These are phyloP conservation scores for Trichoderma sp. DNA, from an alignment of 2,329 filamentous ascomycete species.

Conservation along the genomic window DNA sequence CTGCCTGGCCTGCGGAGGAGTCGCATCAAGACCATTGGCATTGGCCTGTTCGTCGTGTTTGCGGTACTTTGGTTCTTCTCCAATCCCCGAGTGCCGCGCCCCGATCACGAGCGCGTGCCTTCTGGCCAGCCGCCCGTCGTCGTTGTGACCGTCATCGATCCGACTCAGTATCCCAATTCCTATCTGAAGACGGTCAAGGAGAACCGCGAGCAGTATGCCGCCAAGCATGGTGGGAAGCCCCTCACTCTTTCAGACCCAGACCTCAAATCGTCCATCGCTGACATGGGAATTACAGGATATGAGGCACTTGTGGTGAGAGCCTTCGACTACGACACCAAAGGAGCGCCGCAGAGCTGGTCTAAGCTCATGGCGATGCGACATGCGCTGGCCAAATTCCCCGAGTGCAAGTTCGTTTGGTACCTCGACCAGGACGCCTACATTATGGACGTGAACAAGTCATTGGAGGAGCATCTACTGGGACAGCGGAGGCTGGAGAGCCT, in stretches of 20 bases:
- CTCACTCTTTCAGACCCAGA: neutral
- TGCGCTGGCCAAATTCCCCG: constrained; percentile 77
- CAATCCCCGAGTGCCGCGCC: constrained; percentile 31
- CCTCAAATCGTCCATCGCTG: neutral
- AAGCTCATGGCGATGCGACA: constrained; percentile 85
- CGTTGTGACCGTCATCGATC: constrained; percentile 82
- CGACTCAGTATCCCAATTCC: constrained; percentile 59
- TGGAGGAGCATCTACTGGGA: constrained; percentile 72
- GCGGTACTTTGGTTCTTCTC: constrained; percentile 63
- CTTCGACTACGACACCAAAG: constrained; percentile 72
- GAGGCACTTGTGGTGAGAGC: constrained; percentile 76
- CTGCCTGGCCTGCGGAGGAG: constrained; percentile 58
- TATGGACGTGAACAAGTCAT: constrained; percentile 73
- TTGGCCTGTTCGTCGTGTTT: constrained; percentile 57
- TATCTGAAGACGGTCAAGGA: constrained; percentile 75
- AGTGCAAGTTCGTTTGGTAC: constrained; percentile 81
- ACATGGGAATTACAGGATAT: constrained; percentile 63
- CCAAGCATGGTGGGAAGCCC: constrained; percentile 70
- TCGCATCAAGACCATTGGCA: constrained; percentile 60
- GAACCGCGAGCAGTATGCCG: constrained; percentile 84
- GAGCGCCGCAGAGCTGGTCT: constrained; percentile 66
- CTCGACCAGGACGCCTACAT: constrained; percentile 84
- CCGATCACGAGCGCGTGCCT: constrained; percentile 42
- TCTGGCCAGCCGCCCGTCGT: constrained; percentile 66
- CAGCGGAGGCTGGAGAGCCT: constrained; percentile 66